Base-by-base conservation (phyloP, 495 filamentous ascomycete species). In the Lasiosphaeriaceae sp. region DNA sequence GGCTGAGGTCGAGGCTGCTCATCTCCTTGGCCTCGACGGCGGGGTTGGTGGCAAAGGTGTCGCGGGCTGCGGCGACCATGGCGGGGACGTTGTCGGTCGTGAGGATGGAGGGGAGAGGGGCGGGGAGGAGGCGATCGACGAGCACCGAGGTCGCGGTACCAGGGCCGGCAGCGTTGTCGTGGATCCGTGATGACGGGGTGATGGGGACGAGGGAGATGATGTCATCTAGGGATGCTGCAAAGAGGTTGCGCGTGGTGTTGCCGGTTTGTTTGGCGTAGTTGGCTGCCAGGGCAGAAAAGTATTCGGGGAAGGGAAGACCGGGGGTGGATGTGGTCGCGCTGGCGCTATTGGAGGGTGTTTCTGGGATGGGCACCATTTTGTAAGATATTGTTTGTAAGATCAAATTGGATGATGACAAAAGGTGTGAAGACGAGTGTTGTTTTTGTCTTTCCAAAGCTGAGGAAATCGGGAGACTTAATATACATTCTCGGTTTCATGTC, bases 121-220 rank as follows among this genome's bases (percentile, higher is more conserved):
- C 62, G 50, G 57, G 58, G 34, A 64, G 52, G 26, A 65, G 50
- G 29, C 54, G 41, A 39, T 55, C 53, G 43, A 68, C 56, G 50
- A 67, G 56, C 26, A 59, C 66, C 41, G 61, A 66, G 22, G 69
- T 60, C 44, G 66, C 69, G 43, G 65, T 64, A 24, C 66, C 67
- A n/a, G 69, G 67, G 21, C 69, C 69, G n/a, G 65, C 63, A 29
- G 67, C 69, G 41, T 65, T 72, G 58, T 72, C 69, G 56, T 70
- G 69, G 50, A 72, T 56, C 23, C 65, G 54, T 1, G 67, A 68
- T 21, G 63, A 55, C 8, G 47, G 26, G 11, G 60, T 53, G 19
- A 72, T 60, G 11, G 69, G 65, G 9, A 55, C 55, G 39, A 58
- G 58, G 17, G 50, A 59, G 43, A 60, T 64, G 54, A 70, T 48